Conservation (phyloP, 23 red algal genomes). For the Gracilaria domingensis region DNA sequence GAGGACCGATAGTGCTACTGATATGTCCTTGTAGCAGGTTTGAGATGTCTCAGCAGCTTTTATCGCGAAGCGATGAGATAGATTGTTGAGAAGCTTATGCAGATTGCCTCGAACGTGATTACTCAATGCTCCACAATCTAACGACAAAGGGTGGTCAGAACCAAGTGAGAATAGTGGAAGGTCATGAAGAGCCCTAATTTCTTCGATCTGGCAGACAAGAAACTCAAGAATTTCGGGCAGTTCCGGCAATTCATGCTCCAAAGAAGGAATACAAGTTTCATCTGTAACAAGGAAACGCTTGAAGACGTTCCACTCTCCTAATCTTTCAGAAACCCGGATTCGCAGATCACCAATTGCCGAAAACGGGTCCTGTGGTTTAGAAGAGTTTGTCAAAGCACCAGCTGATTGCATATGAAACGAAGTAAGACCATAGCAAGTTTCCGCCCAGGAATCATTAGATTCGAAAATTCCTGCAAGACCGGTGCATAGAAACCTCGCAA, state of each 20-base stretch:
- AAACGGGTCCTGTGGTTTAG: not conserved
- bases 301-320: constrained; percentile 23
- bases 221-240: constrained; percentile 28
- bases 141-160: not conserved
- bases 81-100: not conserved
- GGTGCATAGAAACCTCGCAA: not conserved
- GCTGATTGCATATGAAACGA: not conserved
- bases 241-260: not conserved
- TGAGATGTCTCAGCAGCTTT: constrained; percentile 18
- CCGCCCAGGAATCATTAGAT: not conserved
- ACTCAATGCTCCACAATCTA: not conserved
- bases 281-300: constrained; percentile 6
- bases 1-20: constrained; percentile 18
- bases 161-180: not conserved
- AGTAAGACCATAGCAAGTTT: not conserved
- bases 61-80: constrained; percentile 10
- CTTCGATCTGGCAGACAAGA: constrained; percentile 2
- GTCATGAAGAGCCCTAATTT: constrained; percentile 13
- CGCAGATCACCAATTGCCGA: constrained; percentile 1
- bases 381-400: too few species aligned
- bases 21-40: constrained; percentile 30
- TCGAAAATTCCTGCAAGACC: not conserved
- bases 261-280: constrained; percentile 6
- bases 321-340: constrained; percentile 6
- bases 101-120: not conserved